Percentiles rank a stretch among this genome's conserved stretches.
phyloP scores from a whole-genome alignment of 1,139 yeast species.

The Suzukiozyma palmioleophila region DNA sequence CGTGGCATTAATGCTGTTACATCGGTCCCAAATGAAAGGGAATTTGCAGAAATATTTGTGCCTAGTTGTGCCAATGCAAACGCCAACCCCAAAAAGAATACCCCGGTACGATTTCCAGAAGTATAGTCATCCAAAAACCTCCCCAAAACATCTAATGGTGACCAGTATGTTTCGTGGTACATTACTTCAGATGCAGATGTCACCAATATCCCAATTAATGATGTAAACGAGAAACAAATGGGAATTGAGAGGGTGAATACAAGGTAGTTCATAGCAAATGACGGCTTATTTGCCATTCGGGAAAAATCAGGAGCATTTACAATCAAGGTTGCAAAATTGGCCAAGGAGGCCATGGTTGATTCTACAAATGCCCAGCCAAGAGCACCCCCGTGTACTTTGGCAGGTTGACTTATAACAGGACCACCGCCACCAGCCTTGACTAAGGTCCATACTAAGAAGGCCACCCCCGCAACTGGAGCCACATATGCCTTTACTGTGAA shows the following conservation, averaged over 20 bases:
- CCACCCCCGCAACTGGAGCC: conserved; percentile 78
- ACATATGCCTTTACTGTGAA: conserved; percentile 74
- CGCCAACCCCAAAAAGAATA: conserved; percentile 70
- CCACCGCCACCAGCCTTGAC: conserved; percentile 74
- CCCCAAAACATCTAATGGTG: conserved; percentile 74
- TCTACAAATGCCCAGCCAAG: conserved; percentile 81
- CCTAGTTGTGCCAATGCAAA: conserved; percentile 86
- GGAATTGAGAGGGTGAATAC: conserved; percentile 64
- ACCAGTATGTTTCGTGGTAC: conserved; percentile 76
- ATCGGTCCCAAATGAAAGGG: conserved; percentile 88
- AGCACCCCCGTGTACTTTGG: conserved; percentile 50
- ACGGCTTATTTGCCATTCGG: conserved; percentile 60
- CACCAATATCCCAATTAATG: conserved; percentile 81
- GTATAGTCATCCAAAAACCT: conserved; percentile 58
- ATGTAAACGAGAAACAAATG: conserved; percentile 70
- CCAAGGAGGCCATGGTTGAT: conserved; percentile 74
- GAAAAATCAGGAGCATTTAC: conserved; percentile 89
- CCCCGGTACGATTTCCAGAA: conserved; percentile 71
- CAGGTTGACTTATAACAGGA: conserved; percentile 53
- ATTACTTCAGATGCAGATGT: conserved; percentile 73
- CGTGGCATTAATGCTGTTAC: conserved; percentile 79
- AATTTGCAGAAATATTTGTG: conserved; percentile 88
- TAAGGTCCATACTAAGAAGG: conserved; percentile 76
- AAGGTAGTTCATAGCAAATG: conserved; percentile 39
- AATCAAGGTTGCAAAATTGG: conserved; percentile 83